Conservation (phyloP, 1,139 yeast genomes). For the Hansenula sp. region DNA sequence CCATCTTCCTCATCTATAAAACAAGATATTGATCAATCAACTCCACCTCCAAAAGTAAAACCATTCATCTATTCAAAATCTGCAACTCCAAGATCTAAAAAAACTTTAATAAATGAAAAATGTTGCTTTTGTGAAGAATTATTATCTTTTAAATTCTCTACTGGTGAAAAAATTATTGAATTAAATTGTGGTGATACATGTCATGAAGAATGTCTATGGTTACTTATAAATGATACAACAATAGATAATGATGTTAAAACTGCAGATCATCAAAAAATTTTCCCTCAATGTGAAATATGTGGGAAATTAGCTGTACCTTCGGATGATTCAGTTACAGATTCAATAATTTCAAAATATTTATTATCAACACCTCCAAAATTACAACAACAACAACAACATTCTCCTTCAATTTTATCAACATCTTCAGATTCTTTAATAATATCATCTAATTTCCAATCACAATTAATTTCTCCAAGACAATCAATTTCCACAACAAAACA, state of each 20-base stretch:
- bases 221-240: conserved; percentile 23
- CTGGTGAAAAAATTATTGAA: conserved; percentile 27
- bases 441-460: conserved; percentile 6
- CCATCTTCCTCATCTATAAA: conserved; percentile 2
- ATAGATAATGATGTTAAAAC: conserved; percentile 4
- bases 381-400: background rate
- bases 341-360: conserved; percentile 21
- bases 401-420: background rate
- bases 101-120: conserved; percentile 11
- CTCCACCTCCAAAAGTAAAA: conserved; percentile 15
- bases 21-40: conserved; percentile 6
- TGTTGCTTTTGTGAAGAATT: conserved; percentile 32
- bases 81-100: conserved; percentile 12
- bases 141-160: conserved; percentile 16
- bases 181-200: conserved; percentile 28
- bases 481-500: background rate
- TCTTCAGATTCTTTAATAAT: conserved; percentile 7
- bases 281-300: conserved; percentile 28
- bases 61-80: conserved; percentile 13
- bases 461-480: background rate
- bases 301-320: conserved; percentile 24
- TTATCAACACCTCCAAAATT: conserved; percentile 9
- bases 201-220: conserved; percentile 32
- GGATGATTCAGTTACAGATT: conserved; percentile 21
- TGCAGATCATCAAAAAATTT: conserved; percentile 15